Conservation (phyloP, 768 basidiomycete genomes). For the Boletus vermiculosoides region DNA sequence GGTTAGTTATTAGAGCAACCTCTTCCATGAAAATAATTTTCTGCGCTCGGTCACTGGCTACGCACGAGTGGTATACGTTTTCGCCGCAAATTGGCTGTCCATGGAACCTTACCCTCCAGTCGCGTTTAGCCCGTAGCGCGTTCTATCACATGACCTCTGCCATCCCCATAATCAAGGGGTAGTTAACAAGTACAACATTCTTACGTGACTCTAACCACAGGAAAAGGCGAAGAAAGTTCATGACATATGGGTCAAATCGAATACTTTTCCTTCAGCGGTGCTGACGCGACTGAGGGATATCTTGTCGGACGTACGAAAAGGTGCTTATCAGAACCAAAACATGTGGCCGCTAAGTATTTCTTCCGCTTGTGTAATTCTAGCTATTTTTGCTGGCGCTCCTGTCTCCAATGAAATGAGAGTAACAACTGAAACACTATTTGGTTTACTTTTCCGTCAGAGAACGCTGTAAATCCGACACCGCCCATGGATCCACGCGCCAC, state of each 20-base stretch:
- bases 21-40: constrained; percentile 1
- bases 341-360: constrained; percentile 82
- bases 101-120: constrained; percentile 2
- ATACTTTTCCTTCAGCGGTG: constrained; percentile 80
- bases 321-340: constrained; percentile 73
- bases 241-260: constrained; percentile 94
- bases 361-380: constrained; percentile 65
- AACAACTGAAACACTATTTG: constrained; percentile 58
- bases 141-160: constrained; percentile 31
- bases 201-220: constrained; percentile 50
- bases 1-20: constrained; percentile 57
- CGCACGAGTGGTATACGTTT: constrained; percentile 8
- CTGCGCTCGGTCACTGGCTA: constrained; percentile 6
- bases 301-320: constrained; percentile 71
- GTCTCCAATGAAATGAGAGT: constrained; percentile 54
- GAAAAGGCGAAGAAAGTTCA: constrained; percentile 97
- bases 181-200: constrained; percentile 41
- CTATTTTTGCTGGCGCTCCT: constrained; percentile 43
- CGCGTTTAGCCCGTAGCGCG: constrained; percentile 19
- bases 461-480: constrained; percentile 38
- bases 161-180: constrained; percentile 23
- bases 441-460: constrained; percentile 61
- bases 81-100: constrained; percentile 2
- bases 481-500: constrained; percentile 41
- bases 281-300: constrained; percentile 70